Evolutionary conservation across 352 stramenopile genomes (phyloP).

Genomic region (Pythium periplocum): DNA sequence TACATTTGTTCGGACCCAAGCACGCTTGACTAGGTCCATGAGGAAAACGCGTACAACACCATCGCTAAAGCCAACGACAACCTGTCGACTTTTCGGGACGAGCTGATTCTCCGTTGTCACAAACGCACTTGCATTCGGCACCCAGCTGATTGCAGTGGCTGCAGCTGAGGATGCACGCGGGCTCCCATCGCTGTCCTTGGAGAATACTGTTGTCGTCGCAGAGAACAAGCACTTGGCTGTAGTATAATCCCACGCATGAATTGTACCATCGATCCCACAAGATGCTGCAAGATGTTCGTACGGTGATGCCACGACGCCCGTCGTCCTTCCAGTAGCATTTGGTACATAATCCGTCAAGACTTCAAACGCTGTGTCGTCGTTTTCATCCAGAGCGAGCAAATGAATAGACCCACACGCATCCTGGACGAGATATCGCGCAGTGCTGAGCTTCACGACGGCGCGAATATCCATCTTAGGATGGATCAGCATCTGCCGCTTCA

Average conservation of each 20-base stretch:
- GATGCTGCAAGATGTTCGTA: constrained; percentile 84
- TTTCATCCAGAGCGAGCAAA: constrained; percentile 23
- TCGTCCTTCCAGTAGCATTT: constrained; percentile 65
- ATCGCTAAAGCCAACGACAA: constrained; percentile 88
- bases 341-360: constrained; percentile 51
- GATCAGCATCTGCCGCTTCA: constrained; percentile 56
- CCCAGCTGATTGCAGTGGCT: constrained; percentile 71
- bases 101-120: constrained; percentile 20
- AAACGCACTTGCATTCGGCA: constrained; percentile 40
- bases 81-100: constrained; percentile 52
- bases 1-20: constrained; percentile 61
- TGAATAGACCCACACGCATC: constrained; percentile 51
- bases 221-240: constrained; percentile 37
- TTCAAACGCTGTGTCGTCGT: constrained; percentile 25
- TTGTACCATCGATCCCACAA: constrained; percentile 77
- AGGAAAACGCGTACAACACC: constrained; percentile 77
- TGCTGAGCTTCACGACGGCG: constrained; percentile 41
- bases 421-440: constrained; percentile 54
- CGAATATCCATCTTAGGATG: constrained; percentile 59
- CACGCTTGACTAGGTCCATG: constrained; percentile 39
- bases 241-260: constrained; percentile 88
- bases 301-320: constrained; percentile 72
- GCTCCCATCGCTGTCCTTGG: constrained; percentile 9
- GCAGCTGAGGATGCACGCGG: constrained; percentile 27
- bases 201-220: constrained; percentile 10